Percentiles rank a stretch among this genome's conserved stretches.
Conservation (phyloP, 2,329 filamentous ascomycete genomes). For the Hypoxylon sp. region DNA sequence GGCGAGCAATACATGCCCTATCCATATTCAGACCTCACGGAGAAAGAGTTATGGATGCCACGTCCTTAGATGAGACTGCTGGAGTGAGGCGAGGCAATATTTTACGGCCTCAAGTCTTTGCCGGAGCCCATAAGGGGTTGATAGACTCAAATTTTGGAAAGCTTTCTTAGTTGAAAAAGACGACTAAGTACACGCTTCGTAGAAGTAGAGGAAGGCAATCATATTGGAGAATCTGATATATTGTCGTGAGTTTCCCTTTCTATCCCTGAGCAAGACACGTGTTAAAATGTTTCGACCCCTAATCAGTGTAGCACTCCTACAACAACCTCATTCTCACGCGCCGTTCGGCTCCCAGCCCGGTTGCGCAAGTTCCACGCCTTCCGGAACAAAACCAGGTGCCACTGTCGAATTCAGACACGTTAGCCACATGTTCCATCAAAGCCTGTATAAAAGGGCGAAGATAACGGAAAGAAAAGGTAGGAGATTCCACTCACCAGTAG, state of each 20-base stretch:
- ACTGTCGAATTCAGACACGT: slow-evolving; percentile 25
- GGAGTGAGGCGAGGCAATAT: neutral
- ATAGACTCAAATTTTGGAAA: neutral
- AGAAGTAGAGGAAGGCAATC: too few relatives aligned
- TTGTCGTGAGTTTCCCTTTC: too few relatives aligned
- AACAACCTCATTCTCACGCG: neutral
- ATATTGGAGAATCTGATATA: too few relatives aligned
- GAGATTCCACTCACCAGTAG: slow-evolving; percentile 39
- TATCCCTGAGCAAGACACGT: too few relatives aligned
- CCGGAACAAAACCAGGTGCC: slow-evolving; percentile 40
- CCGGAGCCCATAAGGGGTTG: neutral
- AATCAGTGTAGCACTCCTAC: too few relatives aligned
- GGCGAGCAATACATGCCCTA: neutral
- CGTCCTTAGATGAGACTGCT: neutral
- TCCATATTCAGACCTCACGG: neutral
- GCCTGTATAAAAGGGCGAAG: too few relatives aligned
- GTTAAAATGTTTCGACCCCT: too few relatives aligned
- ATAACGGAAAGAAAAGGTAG: neutral
- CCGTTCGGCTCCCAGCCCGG: slow-evolving; percentile 39
- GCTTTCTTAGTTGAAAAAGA: neutral
- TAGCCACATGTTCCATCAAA: neutral
- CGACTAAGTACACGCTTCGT: too few relatives aligned
- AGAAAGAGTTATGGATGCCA: neutral
- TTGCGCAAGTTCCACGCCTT: slow-evolving; percentile 38
- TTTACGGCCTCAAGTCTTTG: neutral